Evolutionary conservation across 2,329 filamentous ascomycete genomes (phyloP).

Genomic region (Alternaria alternata): DNA sequence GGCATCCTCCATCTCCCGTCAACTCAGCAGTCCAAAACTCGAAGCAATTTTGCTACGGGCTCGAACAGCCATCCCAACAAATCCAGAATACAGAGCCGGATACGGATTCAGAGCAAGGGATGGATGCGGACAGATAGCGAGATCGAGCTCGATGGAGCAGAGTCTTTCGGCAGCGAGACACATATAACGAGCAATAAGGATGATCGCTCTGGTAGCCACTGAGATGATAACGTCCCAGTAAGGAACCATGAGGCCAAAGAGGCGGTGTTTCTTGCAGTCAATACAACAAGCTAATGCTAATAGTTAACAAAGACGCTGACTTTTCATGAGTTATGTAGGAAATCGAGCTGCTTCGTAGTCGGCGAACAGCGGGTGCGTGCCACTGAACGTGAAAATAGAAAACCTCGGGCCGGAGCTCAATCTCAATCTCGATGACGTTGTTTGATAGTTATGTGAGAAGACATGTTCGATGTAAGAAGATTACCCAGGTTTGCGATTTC

Average conservation of each 20-base stretch:
- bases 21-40: neutral
- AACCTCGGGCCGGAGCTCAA: neutral
- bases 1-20: neutral
- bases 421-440: neutral
- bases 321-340: too few relatives aligned
- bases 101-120: neutral
- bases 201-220: neutral
- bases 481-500: neutral
- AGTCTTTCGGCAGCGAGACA: neutral
- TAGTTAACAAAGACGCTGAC: neutral
- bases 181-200: neutral
- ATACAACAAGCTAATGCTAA: neutral
- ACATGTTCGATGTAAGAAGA: neutral
- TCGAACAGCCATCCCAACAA: neutral
- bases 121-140: neutral
- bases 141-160: neutral
- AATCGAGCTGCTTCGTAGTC: neutral
- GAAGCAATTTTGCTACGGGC: neutral
- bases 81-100: neutral
- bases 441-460: neutral
- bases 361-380: neutral
- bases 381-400: neutral
- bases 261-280: neutral
- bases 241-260: neutral
- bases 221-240: neutral